Base-by-base conservation (phyloP, 257 asterid species). In the Solanum tarijense region DNA sequence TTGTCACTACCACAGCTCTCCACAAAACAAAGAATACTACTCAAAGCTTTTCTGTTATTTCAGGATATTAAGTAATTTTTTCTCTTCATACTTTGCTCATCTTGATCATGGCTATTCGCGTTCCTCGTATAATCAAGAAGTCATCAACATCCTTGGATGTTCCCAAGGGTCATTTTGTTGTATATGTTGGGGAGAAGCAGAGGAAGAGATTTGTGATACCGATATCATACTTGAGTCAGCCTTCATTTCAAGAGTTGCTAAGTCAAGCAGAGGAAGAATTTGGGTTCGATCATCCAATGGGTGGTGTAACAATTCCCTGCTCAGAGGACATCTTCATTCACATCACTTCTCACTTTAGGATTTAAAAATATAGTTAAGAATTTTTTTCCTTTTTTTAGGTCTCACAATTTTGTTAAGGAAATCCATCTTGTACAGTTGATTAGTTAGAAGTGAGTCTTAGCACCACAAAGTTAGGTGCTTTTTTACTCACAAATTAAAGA, bases 91-190 rank as follows among this genome's bases (percentile, higher is more conserved):
- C 12, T 38, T 75, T 25, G n/a, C 3, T 41, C 36, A 41, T 41
- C 62, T 79, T 12, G 6, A 39, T 76, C 84, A 79, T 79, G 84
- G 38, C 84, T 79, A 79, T 43, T 11, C 84, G 38, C 8, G 65
- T 79, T 1, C 84, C 84, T 25, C 65, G 38, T 79, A 43, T 43
- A 25, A 2, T 79, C 65, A 79, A 43, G 65, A 79, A 79, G 25
- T 43, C 84, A 5, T 79, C 38, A 10, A 79, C 84, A 79, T 79
- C 27, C 5, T 5, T 43, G 13, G 89, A 88, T 8, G 93, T 93
- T 34, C 96, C 95, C 16, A 94, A 93, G 76, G 96, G 98, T 10
- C 93, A 94, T 73, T 35, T 91, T 6, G 96, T 90, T 13, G 92
- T 94, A 13, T 94, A 93, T 85, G 96, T 93, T 35, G 95, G 98